Evolutionary conservation across 345 rosid species (phyloP).

Genomic region (Cochlearia excelsa): DNA sequence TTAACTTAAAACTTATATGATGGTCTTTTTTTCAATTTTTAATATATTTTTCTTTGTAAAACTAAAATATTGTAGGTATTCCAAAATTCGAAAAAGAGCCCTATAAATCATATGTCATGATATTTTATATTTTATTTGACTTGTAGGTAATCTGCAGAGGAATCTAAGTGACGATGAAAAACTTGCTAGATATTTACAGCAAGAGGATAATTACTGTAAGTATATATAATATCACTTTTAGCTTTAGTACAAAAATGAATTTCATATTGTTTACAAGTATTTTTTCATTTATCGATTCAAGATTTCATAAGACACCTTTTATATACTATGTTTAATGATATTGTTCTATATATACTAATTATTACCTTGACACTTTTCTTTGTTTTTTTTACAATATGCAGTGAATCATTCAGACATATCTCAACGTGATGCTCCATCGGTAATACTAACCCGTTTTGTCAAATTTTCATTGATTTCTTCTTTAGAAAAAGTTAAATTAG

Average conservation of each 20-base stretch:
- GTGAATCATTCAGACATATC: conserved; percentile 27
- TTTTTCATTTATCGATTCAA: background rate
- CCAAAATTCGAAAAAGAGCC: background rate
- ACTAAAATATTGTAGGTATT: background rate
- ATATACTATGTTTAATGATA: background rate
- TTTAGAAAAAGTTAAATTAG: background rate
- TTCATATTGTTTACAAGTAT: background rate
- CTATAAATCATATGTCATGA: background rate
- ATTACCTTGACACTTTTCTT: background rate
- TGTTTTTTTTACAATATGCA: conserved; percentile 7
- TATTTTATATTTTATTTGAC: background rate
- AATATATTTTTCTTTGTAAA: background rate
- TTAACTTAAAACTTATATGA: no score
- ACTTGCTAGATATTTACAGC: conserved; percentile 19
- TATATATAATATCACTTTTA: background rate
- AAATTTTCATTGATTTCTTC: background rate
- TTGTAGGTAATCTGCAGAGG: conserved; percentile 17
- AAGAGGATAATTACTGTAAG: conserved; percentile 18
- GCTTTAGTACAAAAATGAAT: background rate
- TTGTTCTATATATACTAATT: background rate
- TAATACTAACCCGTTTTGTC: background rate
- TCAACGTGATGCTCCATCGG: conserved; percentile 27
- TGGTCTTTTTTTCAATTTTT: no score
- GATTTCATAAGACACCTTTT: background rate
- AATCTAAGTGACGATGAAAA: conserved; percentile 29